Base-by-base conservation (phyloP, 768 basidiomycete genomes). In the Podaxis rugospora region DNA sequence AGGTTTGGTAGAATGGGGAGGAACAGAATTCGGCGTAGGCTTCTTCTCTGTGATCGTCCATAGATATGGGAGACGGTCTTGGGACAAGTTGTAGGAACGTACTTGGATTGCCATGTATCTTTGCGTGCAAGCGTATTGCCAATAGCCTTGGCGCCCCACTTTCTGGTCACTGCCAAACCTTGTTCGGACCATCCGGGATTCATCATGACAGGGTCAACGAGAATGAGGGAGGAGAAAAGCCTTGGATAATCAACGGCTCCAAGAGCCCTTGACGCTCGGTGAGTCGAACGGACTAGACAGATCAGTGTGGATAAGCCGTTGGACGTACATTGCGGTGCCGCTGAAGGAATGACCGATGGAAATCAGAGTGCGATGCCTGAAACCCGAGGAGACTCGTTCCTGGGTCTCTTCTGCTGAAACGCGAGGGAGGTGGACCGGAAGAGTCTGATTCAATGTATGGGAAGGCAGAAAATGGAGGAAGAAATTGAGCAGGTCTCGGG, bases 321-420 rank as follows among this genome's bases (percentile, higher is more conserved):
- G 13, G 21, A 78, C 90, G 65, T 68, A 92, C 86, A 84, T 79
- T 1, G 85, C 84, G 67, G 86, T 87, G 2, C 89, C 93, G 21
- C 94, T 91, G 55, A 91, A 86, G 0, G 92, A 95, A 68, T 97
- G 95, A 0, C 92, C 93, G 2, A 93, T 74, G 5, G 78, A 83
- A 21, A 93, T 76, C 3, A 94, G 65, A 13, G 71, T 82, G 32
- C 88, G 81, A 4, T 74, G 63, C 3, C 51, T 62, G 67, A 86
- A 85, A 0, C 90, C 90, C 14, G 68, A 65, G 1, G 62, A 60
- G 39, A 70, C 67, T 27, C 90, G 82, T 13, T 66, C 55, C 1
- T 72, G 67, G 0, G 82, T 71, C 59, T 83, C 76, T 6, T 69
- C 63, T 0, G 68, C 52, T 0, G 83, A 59, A 2, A 91, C 61